Percentiles rank a stretch among this genome's conserved stretches.
Conservation (phyloP, 495 filamentous ascomycete species). For the Aspergillus asperescens region DNA sequence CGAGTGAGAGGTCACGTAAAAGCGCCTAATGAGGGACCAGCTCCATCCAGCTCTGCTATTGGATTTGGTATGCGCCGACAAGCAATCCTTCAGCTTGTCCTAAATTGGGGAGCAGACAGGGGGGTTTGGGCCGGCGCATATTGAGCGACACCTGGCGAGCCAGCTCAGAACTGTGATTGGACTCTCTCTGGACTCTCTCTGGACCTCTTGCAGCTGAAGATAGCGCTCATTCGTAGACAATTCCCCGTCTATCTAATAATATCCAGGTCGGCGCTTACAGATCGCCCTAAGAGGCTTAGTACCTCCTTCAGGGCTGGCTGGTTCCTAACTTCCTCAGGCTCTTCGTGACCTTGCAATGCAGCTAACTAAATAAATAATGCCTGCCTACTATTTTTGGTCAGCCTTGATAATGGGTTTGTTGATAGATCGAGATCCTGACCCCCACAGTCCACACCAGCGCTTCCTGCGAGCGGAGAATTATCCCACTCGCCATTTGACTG, state of each 20-base stretch:
- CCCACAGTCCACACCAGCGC: neutral
- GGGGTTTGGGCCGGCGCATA: constrained; percentile 9
- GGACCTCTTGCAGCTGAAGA: neutral
- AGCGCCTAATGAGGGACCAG: constrained; percentile 15
- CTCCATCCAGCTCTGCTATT: constrained; percentile 12
- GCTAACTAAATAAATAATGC: neutral
- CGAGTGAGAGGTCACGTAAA: constrained; percentile 18
- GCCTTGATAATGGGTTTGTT: neutral
- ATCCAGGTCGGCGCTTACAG: constrained; percentile 16
- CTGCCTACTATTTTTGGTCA: constrained; percentile 9
- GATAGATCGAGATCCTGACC: neutral
- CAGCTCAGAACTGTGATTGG: constrained; percentile 8
- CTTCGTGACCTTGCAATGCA: neutral
- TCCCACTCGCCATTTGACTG: neutral
- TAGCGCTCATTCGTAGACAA: constrained; percentile 10
- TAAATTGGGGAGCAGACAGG: neutral
- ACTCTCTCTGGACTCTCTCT: neutral
- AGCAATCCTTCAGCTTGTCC: constrained; percentile 14
- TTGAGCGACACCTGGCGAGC: constrained; percentile 10
- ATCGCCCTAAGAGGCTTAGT: constrained; percentile 25
- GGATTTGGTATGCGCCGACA: constrained; percentile 19
- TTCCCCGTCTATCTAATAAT: constrained; percentile 14
- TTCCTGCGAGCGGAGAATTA: constrained; percentile 2
- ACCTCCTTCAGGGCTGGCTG: neutral
- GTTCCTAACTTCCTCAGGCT: no score